Evolutionary conservation across 352 stramenopile genomes (phyloP).

Genomic region (Phytophthora sp.): DNA sequence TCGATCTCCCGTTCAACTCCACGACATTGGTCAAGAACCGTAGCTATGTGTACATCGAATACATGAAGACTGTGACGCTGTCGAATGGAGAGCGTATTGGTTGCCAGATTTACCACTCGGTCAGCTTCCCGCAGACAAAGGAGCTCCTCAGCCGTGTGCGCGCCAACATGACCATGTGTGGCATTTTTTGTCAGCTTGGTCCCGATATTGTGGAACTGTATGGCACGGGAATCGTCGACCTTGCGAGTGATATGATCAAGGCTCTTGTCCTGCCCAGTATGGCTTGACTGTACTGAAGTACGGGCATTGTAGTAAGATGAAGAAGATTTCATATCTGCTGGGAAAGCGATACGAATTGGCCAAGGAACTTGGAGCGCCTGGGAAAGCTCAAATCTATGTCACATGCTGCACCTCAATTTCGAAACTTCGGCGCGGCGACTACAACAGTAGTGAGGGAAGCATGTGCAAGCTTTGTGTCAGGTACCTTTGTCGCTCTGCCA

Average conservation of each 20-base stretch:
- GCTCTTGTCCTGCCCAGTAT: conserved; percentile 26
- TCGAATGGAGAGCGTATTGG: conserved; percentile 44
- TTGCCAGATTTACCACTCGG: conserved; percentile 54
- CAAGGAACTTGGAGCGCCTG: conserved; percentile 23
- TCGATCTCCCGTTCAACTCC: conserved; percentile 33
- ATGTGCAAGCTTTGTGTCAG: conserved; percentile 43
- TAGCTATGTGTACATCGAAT: conserved; percentile 54
- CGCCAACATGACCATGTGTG: conserved; percentile 51
- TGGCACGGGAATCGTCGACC: conserved; percentile 40
- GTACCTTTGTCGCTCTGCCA: conserved; percentile 43
- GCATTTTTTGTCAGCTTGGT: conserved; percentile 50
- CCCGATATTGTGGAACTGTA: conserved; percentile 55
- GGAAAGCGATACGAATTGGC: conserved; percentile 24
- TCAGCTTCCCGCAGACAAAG: conserved; percentile 51
- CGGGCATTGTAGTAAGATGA: conserved; percentile 43
- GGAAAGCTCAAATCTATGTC: conserved; percentile 26
- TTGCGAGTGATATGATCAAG: conserved; percentile 38
- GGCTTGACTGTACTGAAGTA: conserved; percentile 31
- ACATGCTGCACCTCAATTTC: conserved; percentile 29
- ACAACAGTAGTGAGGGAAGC: conserved; percentile 21
- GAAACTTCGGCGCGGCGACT: conserved; percentile 22
- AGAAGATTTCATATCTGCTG: conserved; percentile 35
- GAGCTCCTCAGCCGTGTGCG: conserved; percentile 41
- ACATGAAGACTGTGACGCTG: conserved; percentile 42
- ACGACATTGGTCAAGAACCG: conserved; percentile 36